phyloP scores from a whole-genome alignment of 345 rosid genomes.

The Tarenaya hassleriana region DNA sequence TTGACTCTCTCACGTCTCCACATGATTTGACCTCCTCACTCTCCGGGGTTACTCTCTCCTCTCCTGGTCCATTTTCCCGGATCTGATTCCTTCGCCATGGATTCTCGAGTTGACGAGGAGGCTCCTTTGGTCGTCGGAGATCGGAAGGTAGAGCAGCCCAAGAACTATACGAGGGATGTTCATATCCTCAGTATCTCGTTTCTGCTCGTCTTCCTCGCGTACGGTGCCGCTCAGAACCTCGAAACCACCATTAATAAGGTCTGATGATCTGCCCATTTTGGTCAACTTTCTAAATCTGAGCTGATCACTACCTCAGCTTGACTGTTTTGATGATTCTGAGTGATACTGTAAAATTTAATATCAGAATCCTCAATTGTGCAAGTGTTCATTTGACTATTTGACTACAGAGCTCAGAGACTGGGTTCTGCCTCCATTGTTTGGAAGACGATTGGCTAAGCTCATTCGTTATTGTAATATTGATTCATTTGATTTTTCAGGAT shows the following conservation, averaged over 20 bases:
- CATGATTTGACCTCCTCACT: slow-evolving; percentile 30
- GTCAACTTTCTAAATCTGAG: background rate
- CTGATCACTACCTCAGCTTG: background rate
- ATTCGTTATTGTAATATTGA: background rate
- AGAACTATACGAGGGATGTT: slow-evolving; percentile 55
- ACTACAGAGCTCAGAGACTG: background rate
- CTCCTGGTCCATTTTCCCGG: slow-evolving; percentile 4
- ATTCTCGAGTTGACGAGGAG: slow-evolving; percentile 45
- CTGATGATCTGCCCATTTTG: background rate
- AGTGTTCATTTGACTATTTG: background rate
- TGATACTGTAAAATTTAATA: too few species aligned
- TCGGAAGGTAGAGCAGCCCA: slow-evolving; percentile 24
- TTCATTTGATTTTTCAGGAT: slow-evolving; percentile 37
- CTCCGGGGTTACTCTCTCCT: slow-evolving; percentile 23
- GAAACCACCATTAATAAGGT: slow-evolving; percentile 78
- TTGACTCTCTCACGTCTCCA: background rate
- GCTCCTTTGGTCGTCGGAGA: slow-evolving; percentile 45
- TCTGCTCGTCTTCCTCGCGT: slow-evolving; percentile 70
- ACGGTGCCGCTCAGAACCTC: slow-evolving; percentile 94
- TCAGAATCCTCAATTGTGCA: too few species aligned
- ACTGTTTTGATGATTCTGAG: too few species aligned
- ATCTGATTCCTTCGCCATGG: slow-evolving; percentile 30
- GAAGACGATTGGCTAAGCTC: background rate
- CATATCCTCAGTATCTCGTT: slow-evolving; percentile 76
- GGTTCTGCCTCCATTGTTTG: background rate